A percentile compares a stretch with the other conserved stretches of the same genome.
These are phyloP conservation scores for Phytophthora citrophthora DNA, from an alignment of 352 stramenopile species.

Conservation along the genomic window DNA sequence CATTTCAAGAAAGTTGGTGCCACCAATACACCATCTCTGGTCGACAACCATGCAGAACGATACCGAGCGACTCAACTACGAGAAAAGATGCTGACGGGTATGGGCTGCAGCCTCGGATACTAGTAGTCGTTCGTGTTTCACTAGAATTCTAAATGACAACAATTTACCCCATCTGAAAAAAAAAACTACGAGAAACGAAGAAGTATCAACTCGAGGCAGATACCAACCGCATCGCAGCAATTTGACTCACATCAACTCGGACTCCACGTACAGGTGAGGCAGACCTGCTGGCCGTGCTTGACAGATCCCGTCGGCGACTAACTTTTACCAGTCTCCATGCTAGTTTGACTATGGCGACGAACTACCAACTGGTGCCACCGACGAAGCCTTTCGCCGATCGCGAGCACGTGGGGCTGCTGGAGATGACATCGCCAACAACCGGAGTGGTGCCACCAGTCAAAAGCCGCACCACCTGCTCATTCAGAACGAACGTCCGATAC, in stretches of 20 bases:
- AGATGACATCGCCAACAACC: slow-evolving; percentile 1
- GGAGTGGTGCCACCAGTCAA: slow-evolving; percentile 12
- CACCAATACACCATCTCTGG: too few species aligned
- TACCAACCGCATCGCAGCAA: slow-evolving; percentile 3
- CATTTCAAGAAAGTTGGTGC: too few species aligned
- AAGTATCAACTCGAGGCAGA: too few species aligned
- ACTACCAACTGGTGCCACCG: slow-evolving; percentile 1
- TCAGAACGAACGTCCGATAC: slow-evolving; percentile 15
- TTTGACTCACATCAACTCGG: slow-evolving; percentile 9
- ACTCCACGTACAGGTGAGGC: slow-evolving; percentile 12
- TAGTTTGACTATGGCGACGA: background rate
- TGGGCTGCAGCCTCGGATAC: too few species aligned
- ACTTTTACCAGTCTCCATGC: slow-evolving; percentile 17
- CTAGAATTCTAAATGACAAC: too few species aligned
- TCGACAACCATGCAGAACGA: too few species aligned
- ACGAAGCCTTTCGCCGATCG: slow-evolving; percentile 13
- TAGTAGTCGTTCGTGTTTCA: too few species aligned
- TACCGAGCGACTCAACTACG: too few species aligned
- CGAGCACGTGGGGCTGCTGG: slow-evolving; percentile 6
- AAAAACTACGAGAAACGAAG: too few species aligned
- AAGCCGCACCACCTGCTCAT: slow-evolving; percentile 11
- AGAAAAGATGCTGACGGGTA: too few species aligned
- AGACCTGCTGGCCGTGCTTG: slow-evolving; percentile 21
- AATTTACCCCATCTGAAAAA: too few species aligned
- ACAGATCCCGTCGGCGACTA: slow-evolving; percentile 19